Percentiles rank a stretch among this genome's conserved stretches.
These are phyloP conservation scores for Globisporangium polare DNA, from an alignment of 352 stramenopile species.

Conservation along the genomic window DNA sequence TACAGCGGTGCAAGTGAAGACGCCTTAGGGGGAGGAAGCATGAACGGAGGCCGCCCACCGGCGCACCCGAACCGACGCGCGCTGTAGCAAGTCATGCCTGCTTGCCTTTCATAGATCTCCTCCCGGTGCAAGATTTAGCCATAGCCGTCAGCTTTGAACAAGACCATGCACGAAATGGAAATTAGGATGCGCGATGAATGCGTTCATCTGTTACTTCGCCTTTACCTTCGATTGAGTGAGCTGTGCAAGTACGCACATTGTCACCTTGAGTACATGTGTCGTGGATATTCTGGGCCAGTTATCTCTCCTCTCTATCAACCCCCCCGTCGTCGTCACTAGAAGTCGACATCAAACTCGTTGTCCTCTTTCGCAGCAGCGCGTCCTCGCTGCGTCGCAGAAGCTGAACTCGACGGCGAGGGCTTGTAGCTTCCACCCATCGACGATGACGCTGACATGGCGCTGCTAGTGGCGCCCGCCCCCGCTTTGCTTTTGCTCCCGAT, in stretches of 20 bases:
- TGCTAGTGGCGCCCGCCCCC: not conserved
- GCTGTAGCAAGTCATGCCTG: conserved; percentile 22
- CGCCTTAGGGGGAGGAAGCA: not conserved
- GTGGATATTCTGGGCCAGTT: too few relatives aligned
- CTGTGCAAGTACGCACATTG: too few relatives aligned
- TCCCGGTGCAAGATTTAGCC: not conserved
- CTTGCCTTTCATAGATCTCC: not conserved
- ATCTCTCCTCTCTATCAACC: too few relatives aligned
- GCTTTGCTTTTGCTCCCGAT: conserved; percentile 39
- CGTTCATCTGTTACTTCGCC: too few relatives aligned
- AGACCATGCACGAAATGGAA: not conserved
- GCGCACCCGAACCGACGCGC: conserved; percentile 65
- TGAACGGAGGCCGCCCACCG: conserved; percentile 29
- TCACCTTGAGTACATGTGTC: too few relatives aligned
- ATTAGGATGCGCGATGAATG: not conserved
- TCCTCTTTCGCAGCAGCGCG: conserved; percentile 22
- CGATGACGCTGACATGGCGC: conserved; percentile 2
- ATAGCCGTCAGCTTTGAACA: not conserved
- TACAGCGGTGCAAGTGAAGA: conserved; percentile 19
- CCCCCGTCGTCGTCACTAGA: conserved; percentile 14
- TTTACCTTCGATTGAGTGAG: too few relatives aligned
- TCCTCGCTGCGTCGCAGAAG: not conserved
- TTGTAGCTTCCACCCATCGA: conserved; percentile 1
- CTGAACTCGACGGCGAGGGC: not conserved
- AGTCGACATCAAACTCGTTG: conserved; percentile 65